Evolutionary conservation across 768 basidiomycete genomes (phyloP).

Genomic region (Favolaschia claudopus): DNA sequence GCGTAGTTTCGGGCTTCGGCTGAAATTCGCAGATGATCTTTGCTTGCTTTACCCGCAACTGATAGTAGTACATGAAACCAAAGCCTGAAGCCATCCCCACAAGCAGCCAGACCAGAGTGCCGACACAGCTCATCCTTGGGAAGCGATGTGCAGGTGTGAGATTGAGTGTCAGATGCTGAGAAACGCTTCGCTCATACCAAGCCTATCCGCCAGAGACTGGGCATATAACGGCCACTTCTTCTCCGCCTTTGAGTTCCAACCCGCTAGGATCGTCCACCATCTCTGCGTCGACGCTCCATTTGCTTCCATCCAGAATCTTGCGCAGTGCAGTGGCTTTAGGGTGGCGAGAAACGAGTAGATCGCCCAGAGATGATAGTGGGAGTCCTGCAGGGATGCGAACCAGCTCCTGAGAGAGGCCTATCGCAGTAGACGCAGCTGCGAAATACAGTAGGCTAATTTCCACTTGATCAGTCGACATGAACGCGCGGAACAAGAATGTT

Average conservation of each 20-base stretch:
- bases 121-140: no score
- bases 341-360: conserved; percentile 62
- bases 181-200: neutral
- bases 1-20: neutral
- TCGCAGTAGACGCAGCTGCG: conserved; percentile 73
- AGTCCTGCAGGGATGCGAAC: conserved; percentile 60
- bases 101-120: neutral
- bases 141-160: neutral
- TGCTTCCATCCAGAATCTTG: conserved; percentile 63
- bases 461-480: conserved; percentile 20
- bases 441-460: conserved; percentile 62
- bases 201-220: conserved; percentile 81
- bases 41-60: neutral
- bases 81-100: neutral
- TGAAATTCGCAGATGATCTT: neutral
- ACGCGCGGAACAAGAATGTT: neutral
- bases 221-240: conserved; percentile 82
- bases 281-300: conserved; percentile 84
- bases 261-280: conserved; percentile 71
- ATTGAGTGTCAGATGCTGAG: neutral
- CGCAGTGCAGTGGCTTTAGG: conserved; percentile 54
- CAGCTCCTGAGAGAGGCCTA: conserved; percentile 61
- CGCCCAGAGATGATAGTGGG: conserved; percentile 57
- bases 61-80: conserved; percentile 3
- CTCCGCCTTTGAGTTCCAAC: conserved; percentile 66